These are phyloP conservation scores for Butyriboletus loyo DNA, from an alignment of 768 basidiomycete genomes.

Conservation along the genomic window DNA sequence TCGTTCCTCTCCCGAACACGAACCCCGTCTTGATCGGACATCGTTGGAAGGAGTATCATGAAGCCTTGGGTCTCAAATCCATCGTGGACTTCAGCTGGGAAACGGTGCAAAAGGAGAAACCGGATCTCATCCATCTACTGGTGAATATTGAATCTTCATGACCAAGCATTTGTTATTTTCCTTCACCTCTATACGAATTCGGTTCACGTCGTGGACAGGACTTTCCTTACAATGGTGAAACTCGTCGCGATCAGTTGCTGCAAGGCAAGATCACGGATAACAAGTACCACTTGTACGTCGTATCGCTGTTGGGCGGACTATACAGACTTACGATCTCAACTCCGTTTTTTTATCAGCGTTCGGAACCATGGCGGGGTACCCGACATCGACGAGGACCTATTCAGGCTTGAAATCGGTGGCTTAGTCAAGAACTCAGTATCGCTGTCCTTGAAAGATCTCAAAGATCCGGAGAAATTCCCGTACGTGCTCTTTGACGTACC, in stretches of 20 bases:
- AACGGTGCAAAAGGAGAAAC: conserved; percentile 49
- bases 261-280: conserved; percentile 47
- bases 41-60: conserved; percentile 54
- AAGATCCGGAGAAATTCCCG: conserved; percentile 47
- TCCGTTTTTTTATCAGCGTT: conserved; percentile 31
- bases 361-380: conserved; percentile 56
- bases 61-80: conserved; percentile 43
- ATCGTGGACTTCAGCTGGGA: conserved; percentile 53
- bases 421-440: conserved; percentile 45
- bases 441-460: conserved; percentile 45
- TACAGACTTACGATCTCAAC: neutral
- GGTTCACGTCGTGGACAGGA: conserved; percentile 20
- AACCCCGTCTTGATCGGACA: conserved; percentile 49
- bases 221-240: conserved; percentile 58
- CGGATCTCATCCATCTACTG: conserved; percentile 47
- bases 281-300: conserved; percentile 46
- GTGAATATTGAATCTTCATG: neutral
- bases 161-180: too few species aligned
- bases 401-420: conserved; percentile 50
- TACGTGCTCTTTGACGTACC: conserved; percentile 20
- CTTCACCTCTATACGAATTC: too few species aligned
- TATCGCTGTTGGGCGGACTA: neutral
- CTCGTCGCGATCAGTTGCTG: conserved; percentile 40
- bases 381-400: conserved; percentile 44
- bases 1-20: conserved; percentile 45